Evolutionary conservation across 371 early-diverging fungal genomes (phyloP).

Genomic region (Lichtheimia hyalospora): DNA sequence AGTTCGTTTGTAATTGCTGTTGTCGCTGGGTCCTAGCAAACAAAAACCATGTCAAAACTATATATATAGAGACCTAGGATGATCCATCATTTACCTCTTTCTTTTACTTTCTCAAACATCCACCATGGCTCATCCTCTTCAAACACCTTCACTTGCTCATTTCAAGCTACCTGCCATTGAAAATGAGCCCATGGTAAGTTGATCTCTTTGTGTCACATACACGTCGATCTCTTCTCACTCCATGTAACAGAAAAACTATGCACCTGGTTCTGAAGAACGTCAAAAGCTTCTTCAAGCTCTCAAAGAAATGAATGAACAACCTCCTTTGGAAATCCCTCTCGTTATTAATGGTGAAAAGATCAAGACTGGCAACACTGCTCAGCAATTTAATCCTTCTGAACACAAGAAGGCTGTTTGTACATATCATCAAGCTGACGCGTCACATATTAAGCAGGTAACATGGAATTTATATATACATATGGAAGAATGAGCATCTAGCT

Average conservation of each 20-base stretch:
- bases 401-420: slow-evolving; percentile 81
- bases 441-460: slow-evolving; percentile 49
- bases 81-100: not conserved
- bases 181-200: slow-evolving; percentile 89
- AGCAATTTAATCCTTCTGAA: slow-evolving; percentile 85
- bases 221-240: not conserved
- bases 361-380: slow-evolving; percentile 62
- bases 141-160: slow-evolving; percentile 62
- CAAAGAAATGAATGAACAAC: slow-evolving; percentile 69
- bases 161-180: slow-evolving; percentile 81
- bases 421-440: slow-evolving; percentile 82
- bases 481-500: not conserved
- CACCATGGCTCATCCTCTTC: slow-evolving; percentile 3
- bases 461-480: not conserved
- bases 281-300: slow-evolving; percentile 75
- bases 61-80: not conserved
- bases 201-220: not conserved
- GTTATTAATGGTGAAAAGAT: slow-evolving; percentile 87
- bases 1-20: too few species aligned
- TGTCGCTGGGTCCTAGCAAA: too few species aligned
- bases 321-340: slow-evolving; percentile 78
- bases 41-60: too few species aligned
- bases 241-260: slow-evolving; percentile 64
- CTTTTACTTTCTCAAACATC: not conserved
- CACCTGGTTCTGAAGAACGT: slow-evolving; percentile 82